Evolutionary conservation across 345 rosid genomes (phyloP).

Genomic region (Salix suchowensis): DNA sequence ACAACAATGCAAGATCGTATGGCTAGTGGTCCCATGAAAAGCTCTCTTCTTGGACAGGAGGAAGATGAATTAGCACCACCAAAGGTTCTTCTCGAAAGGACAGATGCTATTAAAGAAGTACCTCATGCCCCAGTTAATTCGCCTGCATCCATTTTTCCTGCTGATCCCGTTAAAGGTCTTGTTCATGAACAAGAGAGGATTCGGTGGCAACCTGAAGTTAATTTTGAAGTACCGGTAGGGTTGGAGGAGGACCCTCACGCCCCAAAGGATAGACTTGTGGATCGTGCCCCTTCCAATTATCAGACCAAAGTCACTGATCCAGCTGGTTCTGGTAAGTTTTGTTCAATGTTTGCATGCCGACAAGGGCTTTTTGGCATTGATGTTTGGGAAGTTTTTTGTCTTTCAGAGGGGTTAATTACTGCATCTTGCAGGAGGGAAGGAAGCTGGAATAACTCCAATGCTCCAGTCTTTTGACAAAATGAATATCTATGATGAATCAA

Average conservation of each 20-base stretch:
- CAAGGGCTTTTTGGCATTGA: neutral
- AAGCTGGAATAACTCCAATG: conserved; percentile 27
- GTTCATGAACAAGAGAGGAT: conserved; percentile 23
- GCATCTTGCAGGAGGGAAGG: conserved; percentile 33
- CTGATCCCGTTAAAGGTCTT: conserved; percentile 27
- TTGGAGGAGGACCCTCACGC: conserved; percentile 57
- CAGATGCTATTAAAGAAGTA: conserved; percentile 16
- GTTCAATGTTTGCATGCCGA: neutral
- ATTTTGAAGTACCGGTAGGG: conserved; percentile 32
- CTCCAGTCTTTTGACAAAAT: conserved; percentile 34
- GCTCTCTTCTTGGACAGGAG: neutral
- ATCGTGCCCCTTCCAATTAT: conserved; percentile 40
- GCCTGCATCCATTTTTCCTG: conserved; percentile 21
- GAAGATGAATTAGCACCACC: neutral
- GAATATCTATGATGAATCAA: conserved; percentile 27
- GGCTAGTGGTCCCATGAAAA: conserved; percentile 7
- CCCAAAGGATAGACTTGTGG: conserved; percentile 26
- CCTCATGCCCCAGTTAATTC: conserved; percentile 28
- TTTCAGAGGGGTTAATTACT: too few species aligned
- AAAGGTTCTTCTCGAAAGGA: conserved; percentile 15
- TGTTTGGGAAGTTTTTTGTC: neutral
- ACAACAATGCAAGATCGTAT: conserved; percentile 11
- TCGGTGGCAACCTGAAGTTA: conserved; percentile 33
- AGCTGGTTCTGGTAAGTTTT: conserved; percentile 31
- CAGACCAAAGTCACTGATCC: conserved; percentile 56